These are phyloP conservation scores for Xerocomellus dryophilus DNA, from an alignment of 768 basidiomycete genomes.

Conservation along the genomic window DNA sequence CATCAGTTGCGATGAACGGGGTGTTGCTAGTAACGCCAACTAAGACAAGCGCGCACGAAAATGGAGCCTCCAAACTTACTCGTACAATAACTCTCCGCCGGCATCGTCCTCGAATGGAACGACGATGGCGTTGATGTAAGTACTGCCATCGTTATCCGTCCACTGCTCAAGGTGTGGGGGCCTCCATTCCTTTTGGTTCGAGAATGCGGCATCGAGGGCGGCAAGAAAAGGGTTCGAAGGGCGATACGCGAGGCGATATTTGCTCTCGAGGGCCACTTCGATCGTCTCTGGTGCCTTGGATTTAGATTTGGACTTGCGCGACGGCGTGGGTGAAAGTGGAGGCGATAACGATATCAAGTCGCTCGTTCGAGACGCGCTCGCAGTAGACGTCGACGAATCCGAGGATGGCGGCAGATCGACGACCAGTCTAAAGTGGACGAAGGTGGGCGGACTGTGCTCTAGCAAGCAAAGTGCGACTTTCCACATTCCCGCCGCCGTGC, in stretches of 20 bases:
- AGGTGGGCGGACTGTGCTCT: slow-evolving; percentile 57
- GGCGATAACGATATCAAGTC: slow-evolving; percentile 13
- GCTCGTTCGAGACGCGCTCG: background rate
- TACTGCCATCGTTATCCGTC: slow-evolving; percentile 2
- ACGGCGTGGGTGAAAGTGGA: background rate
- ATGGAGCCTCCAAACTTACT: slow-evolving; percentile 38
- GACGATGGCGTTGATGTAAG: slow-evolving; percentile 31
- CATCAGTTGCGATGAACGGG: slow-evolving; percentile 46
- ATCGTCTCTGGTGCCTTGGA: slow-evolving; percentile 6
- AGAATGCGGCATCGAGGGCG: slow-evolving; percentile 4
- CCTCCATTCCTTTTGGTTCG: slow-evolving; percentile 2
- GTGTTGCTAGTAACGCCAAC: slow-evolving; percentile 35
- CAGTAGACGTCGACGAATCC: background rate
- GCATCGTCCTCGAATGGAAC: slow-evolving; percentile 39
- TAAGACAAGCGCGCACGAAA: background rate
- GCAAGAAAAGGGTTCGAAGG: slow-evolving; percentile 5
- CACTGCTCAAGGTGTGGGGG: slow-evolving; percentile 11
- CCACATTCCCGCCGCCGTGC: slow-evolving; percentile 26
- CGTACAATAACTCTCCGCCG: slow-evolving; percentile 49
- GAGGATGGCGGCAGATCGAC: slow-evolving; percentile 34
- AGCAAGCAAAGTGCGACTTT: slow-evolving; percentile 49
- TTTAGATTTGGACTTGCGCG: slow-evolving; percentile 2
- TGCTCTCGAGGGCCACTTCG: slow-evolving; percentile 32
- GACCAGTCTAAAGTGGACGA: slow-evolving; percentile 50
- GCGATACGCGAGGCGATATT: slow-evolving; percentile 23